These are phyloP conservation scores for Viola odorata DNA, from an alignment of 345 rosid species.

Conservation along the genomic window DNA sequence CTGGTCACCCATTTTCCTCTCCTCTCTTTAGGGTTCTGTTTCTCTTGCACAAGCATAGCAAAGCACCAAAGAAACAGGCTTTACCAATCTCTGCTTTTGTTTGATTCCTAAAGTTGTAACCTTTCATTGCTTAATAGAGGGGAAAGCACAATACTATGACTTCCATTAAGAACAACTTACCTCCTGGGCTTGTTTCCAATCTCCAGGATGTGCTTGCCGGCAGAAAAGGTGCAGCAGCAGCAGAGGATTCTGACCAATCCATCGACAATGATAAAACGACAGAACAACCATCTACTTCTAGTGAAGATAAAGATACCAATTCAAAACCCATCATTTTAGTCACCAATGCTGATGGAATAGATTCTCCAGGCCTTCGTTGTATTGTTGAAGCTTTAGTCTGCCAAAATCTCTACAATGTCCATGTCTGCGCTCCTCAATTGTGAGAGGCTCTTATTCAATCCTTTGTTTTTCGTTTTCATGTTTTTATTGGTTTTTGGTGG, in stretches of 20 bases:
- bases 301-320: constrained; percentile 26
- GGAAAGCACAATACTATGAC: constrained; percentile 21
- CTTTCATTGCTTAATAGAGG: neutral
- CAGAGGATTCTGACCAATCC: neutral
- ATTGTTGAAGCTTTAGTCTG: constrained; percentile 86
- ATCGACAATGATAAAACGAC: constrained; percentile 23
- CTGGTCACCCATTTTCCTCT: neutral
- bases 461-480: neutral
- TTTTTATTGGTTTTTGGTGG: neutral
- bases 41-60: neutral
- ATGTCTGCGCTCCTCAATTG: constrained; percentile 95
- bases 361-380: constrained; percentile 75
- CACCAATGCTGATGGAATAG: constrained; percentile 87
- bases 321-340: constrained; percentile 77
- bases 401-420: constrained; percentile 67
- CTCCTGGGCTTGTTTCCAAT: constrained; percentile 79
- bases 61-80: neutral
- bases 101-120: neutral
- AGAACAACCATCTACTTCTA: constrained; percentile 44
- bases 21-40: constrained; percentile 30
- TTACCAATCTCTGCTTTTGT: neutral
- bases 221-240: constrained; percentile 36
- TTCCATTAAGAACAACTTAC: constrained; percentile 56
- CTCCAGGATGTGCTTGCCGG: constrained; percentile 71
- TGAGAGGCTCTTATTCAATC: constrained; percentile 29